Base-by-base conservation (phyloP, 2,329 filamentous ascomycete genomes). In the Sclerotinia spermophila region DNA sequence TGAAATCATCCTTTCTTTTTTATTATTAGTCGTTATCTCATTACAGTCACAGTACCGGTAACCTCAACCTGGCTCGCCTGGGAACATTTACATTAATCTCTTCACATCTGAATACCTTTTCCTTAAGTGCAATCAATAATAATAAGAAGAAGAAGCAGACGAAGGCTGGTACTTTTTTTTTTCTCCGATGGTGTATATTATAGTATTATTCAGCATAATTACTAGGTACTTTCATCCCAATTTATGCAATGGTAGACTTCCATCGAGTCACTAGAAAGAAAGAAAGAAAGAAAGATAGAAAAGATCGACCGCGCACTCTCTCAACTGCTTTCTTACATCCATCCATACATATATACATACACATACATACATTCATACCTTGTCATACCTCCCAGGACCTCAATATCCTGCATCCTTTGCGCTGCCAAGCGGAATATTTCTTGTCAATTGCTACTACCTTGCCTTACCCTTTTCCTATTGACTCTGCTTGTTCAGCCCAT, bases 351-450 rank as follows among this genome's bases (percentile, higher is more conserved):
- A 24, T 38, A 61, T 42, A 3, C 59, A 62, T 48, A 10, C 60
- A 35, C 60, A 35, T 35, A 2, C 30, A 51, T 38, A 64, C 42
- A 35, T 15, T n/a, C 58, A 40, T 38, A 60, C 27, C 5, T 42
- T 60, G 38, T 60, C 21, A 53, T 27, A n/a, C 44, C 24, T 27
- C 24, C 61, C 61, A 65, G 53, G 61, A 53, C 61, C 33, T 65
- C 45, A 40, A 65, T 65, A 65, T 40, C 45, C 45, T 65, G 61
- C 61, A 65, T 51, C 45, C 27, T 27, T 51, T 53, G 24, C 44
- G 62, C 30, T 65, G 62, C 62, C 62, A 65, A 65, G 62, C n/a
- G n/a, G 62, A 53, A 53, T 6, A 53, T 53, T 48, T 40, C 62
- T 65, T 53, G n/a, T 65, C 62, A 40, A 38, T 53, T 40, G 19